Percentiles rank a stretch among this genome's conserved stretches.
Conservation (phyloP, 495 filamentous ascomycete genomes). For the Xylaria cubensis region DNA sequence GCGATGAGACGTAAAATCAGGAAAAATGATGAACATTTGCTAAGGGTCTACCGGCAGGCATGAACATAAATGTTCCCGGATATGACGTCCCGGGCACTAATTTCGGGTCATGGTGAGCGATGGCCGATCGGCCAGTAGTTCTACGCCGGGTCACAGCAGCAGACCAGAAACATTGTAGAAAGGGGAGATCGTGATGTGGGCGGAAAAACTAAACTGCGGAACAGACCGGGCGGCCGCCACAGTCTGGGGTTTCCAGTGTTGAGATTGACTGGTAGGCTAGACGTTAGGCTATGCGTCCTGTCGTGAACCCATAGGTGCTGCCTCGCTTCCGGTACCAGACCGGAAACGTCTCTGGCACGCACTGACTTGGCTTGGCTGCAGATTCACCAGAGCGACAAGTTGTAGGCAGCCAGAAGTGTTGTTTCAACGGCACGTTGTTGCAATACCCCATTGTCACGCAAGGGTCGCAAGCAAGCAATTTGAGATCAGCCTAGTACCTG, state of each 20-base stretch:
- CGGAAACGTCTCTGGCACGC: constrained; percentile 1
- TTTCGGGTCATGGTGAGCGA: neutral
- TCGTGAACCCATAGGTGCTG: constrained; percentile 19
- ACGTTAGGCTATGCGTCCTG: constrained; percentile 15
- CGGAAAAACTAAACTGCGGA: neutral
- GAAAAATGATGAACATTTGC: neutral
- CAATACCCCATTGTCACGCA: neutral
- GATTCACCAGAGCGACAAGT: constrained; percentile 6
- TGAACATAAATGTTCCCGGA: neutral
- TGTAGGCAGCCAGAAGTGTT: neutral
- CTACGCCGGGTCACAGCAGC: constrained; percentile 16
- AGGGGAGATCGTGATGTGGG: constrained; percentile 10
- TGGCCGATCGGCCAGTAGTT: neutral
- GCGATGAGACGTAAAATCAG: constrained; percentile 15
- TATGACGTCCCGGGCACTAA: neutral
- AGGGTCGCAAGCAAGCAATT: constrained; percentile 6
- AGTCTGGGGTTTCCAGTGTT: constrained; percentile 23
- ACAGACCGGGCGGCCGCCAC: constrained; percentile 11
- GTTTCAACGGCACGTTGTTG: constrained; percentile 12
- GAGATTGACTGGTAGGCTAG: constrained; percentile 21
- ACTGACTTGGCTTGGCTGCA: constrained; percentile 5
- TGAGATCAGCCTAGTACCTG: constrained; percentile 15
- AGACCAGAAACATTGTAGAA: neutral
- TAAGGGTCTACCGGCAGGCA: neutral
- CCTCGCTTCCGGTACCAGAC: constrained; percentile 18